Conservation (phyloP, 2,329 filamentous ascomycete species). For the Sporothrix brasiliensis region DNA sequence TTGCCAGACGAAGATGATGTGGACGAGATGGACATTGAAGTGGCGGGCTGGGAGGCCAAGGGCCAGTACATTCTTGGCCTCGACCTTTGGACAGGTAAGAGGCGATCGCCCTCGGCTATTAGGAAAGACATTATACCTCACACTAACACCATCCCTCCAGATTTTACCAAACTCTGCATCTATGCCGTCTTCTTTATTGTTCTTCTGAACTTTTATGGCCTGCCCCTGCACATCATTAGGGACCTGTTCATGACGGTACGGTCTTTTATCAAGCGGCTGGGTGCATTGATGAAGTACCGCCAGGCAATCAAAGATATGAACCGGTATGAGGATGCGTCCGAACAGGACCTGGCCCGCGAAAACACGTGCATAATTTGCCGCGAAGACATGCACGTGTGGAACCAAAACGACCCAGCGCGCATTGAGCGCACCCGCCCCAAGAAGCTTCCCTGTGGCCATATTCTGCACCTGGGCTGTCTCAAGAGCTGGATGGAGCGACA, state of each 20-base stretch:
- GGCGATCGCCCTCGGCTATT: neutral
- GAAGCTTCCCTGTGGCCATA: constrained; percentile 94
- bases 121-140: constrained; percentile 25
- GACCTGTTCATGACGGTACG: constrained; percentile 93
- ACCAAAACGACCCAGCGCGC: constrained; percentile 62
- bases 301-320: constrained; percentile 95
- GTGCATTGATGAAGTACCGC: constrained; percentile 84
- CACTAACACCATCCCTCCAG: constrained; percentile 47
- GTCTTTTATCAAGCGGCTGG: constrained; percentile 87
- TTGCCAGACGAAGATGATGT: constrained; percentile 68
- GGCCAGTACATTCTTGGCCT: constrained; percentile 88
- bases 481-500: constrained; percentile 97
- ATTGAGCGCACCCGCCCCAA: constrained; percentile 87
- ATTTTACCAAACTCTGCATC: constrained; percentile 87
- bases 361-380: constrained; percentile 97
- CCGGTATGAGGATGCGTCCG: constrained; percentile 85
- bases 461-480: constrained; percentile 89
- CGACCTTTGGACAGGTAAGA: constrained; percentile 75
- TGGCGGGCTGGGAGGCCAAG: constrained; percentile 95
- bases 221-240: constrained; percentile 94
- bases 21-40: constrained; percentile 91
- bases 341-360: constrained; percentile 80
- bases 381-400: constrained; percentile 90
- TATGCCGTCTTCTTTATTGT: constrained; percentile 93
- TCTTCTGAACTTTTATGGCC: constrained; percentile 87